Percentiles rank a stretch among this genome's conserved stretches.
These are phyloP conservation scores for Thozetella sp. DNA, from an alignment of 495 filamentous ascomycete species.

Conservation along the genomic window DNA sequence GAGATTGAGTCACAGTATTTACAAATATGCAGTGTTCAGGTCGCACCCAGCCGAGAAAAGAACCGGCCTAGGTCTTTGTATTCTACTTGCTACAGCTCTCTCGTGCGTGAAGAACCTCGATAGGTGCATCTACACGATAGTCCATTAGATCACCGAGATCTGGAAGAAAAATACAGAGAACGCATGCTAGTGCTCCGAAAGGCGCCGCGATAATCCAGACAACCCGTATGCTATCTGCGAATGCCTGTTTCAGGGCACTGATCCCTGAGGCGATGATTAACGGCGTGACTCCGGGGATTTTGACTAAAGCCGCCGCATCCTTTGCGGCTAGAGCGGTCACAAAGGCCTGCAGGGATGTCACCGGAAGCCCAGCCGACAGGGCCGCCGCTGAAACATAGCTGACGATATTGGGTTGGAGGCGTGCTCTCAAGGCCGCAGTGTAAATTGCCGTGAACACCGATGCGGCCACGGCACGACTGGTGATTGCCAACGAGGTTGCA, in stretches of 20 bases:
- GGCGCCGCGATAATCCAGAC: background rate
- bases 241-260: background rate
- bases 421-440: background rate
- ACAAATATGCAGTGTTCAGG: too few relatives aligned
- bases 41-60: too few relatives aligned
- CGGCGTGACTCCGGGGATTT: background rate
- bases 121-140: background rate
- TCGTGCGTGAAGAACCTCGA: background rate
- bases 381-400: background rate
- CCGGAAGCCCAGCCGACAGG: background rate
- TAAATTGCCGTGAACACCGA: background rate
- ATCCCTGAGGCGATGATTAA: background rate
- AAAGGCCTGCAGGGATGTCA: background rate
- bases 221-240: background rate
- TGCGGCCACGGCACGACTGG: background rate
- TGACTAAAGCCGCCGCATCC: background rate
- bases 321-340: background rate
- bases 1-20: too few relatives aligned
- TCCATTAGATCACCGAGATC: background rate
- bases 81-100: too few relatives aligned
- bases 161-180: background rate
- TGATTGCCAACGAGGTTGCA: background rate
- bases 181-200: background rate
- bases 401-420: background rate
- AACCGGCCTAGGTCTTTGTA: too few relatives aligned